These are phyloP conservation scores for Ulvella scutata DNA, from an alignment of 139 green algal species.

Conservation along the genomic window DNA sequence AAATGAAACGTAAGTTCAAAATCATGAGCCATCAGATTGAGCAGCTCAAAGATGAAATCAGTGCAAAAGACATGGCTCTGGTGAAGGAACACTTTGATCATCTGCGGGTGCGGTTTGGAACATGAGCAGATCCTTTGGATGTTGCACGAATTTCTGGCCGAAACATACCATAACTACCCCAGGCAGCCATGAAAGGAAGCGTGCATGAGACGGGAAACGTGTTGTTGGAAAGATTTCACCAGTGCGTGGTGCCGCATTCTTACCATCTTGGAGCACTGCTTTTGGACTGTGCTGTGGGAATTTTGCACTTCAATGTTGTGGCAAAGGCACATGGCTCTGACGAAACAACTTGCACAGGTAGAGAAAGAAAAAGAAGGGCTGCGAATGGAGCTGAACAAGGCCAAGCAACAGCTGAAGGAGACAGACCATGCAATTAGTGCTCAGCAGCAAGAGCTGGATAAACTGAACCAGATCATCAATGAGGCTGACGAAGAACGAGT, in stretches of 20 bases:
- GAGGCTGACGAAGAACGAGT: slow-evolving; percentile 60
- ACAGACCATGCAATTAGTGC: slow-evolving; percentile 44
- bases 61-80: slow-evolving; percentile 59
- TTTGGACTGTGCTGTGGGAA: too few relatives aligned
- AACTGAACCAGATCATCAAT: slow-evolving; percentile 71
- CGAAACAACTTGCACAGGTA: slow-evolving; percentile 38
- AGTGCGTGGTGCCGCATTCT: too few relatives aligned
- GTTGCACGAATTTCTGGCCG: too few relatives aligned
- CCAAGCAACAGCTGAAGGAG: slow-evolving; percentile 59
- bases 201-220: too few relatives aligned
- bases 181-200: too few relatives aligned
- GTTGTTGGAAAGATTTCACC: too few relatives aligned
- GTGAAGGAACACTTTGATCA: slow-evolving; percentile 85
- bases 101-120: slow-evolving; percentile 53
- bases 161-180: too few relatives aligned
- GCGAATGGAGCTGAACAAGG: slow-evolving; percentile 65
- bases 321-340: too few relatives aligned
- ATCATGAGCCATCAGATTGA: slow-evolving; percentile 80
- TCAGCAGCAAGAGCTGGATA: slow-evolving; percentile 53
- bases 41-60: slow-evolving; percentile 81
- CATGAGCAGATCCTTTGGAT: too few relatives aligned
- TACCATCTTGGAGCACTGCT: too few relatives aligned
- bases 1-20: slow-evolving; percentile 87
- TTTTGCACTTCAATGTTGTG: too few relatives aligned
- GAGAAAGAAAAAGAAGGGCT: slow-evolving; percentile 82